Evolutionary conservation across 2,329 filamentous ascomycete genomes (phyloP).

Genomic region (Pezicula carpinea): DNA sequence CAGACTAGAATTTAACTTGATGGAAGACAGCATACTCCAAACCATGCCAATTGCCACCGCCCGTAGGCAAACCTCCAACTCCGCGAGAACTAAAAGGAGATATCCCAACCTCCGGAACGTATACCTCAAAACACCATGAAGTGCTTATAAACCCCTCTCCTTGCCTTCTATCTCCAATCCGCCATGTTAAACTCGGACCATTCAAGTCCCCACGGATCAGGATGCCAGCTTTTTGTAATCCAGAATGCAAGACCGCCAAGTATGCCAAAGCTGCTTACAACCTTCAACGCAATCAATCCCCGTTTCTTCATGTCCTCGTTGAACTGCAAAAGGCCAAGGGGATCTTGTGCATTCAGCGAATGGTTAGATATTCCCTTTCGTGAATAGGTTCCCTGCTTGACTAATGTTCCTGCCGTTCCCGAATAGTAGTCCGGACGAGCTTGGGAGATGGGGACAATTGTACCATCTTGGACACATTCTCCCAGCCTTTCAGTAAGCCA

Average conservation of each 20-base stretch:
- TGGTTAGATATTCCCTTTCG: conserved; percentile 6
- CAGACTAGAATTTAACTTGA: too few species aligned
- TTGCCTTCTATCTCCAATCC: conserved; percentile 10
- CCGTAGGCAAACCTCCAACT: not conserved
- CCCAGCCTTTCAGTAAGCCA: conserved; percentile 65
- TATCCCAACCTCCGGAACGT: not conserved
- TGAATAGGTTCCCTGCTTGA: conserved; percentile 18
- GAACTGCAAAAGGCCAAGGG: conserved; percentile 70
- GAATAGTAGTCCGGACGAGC: conserved; percentile 15
- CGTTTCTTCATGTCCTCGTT: conserved; percentile 60
- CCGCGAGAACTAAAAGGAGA: not conserved
- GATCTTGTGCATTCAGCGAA: conserved; percentile 52
- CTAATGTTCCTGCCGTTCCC: conserved; percentile 10
- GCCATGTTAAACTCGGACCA: conserved; percentile 19
- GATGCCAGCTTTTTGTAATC: conserved; percentile 35
- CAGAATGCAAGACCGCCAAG: conserved; percentile 68
- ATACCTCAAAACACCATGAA: not conserved
- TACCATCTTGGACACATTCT: conserved; percentile 64
- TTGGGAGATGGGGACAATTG: conserved; percentile 47
- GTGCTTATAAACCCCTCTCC: not conserved
- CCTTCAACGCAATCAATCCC: conserved; percentile 65
- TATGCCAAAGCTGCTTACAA: conserved; percentile 69
- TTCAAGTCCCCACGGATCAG: conserved; percentile 5
- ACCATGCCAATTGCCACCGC: not conserved
- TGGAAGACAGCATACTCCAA: not conserved